A percentile compares a stretch with the other conserved stretches of the same genome.
Evolutionary conservation across 2,329 filamentous ascomycete species (phyloP).

Genomic region (Coleophoma cylindrospora): DNA sequence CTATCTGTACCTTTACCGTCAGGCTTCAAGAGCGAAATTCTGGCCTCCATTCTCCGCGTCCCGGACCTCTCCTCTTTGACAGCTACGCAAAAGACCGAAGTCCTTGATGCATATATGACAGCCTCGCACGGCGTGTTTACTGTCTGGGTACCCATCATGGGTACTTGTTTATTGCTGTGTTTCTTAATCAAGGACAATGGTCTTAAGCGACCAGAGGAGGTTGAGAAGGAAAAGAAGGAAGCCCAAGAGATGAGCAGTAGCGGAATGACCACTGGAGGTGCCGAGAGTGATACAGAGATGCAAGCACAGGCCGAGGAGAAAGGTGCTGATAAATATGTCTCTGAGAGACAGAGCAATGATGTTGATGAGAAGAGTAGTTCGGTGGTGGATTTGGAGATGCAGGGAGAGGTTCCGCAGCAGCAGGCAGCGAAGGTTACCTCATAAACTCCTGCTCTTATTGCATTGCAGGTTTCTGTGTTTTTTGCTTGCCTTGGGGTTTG

Average conservation of each 20-base stretch:
- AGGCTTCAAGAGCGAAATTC: conserved; percentile 11
- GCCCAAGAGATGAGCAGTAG: not conserved
- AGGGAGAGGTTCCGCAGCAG: too few relatives aligned
- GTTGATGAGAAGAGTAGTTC: too few relatives aligned
- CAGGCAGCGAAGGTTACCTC: too few relatives aligned
- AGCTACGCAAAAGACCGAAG: conserved; percentile 22
- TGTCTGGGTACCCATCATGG: conserved; percentile 49
- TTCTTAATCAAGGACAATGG: conserved; percentile 46
- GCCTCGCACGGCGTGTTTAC: conserved; percentile 52
- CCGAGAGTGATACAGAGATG: not conserved
- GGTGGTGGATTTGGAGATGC: too few relatives aligned
- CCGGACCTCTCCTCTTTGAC: conserved; percentile 15
- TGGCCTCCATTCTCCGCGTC: conserved; percentile 19
- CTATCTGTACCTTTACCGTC: conserved; percentile 11
- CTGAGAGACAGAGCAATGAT: too few relatives aligned
- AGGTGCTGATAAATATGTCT: not conserved
- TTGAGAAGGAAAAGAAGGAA: conserved; percentile 1
- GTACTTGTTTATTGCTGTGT: conserved; percentile 42
- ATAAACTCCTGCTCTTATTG: too few relatives aligned
- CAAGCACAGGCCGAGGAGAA: not conserved
- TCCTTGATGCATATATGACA: conserved; percentile 45
- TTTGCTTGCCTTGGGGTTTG: too few relatives aligned
- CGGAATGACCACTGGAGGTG: not conserved
- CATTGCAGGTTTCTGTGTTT: too few relatives aligned
- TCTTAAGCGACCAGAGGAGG: conserved; percentile 29